These are phyloP conservation scores for Candida xyloterini DNA, from an alignment of 805 yeast genomes.

Conservation along the genomic window DNA sequence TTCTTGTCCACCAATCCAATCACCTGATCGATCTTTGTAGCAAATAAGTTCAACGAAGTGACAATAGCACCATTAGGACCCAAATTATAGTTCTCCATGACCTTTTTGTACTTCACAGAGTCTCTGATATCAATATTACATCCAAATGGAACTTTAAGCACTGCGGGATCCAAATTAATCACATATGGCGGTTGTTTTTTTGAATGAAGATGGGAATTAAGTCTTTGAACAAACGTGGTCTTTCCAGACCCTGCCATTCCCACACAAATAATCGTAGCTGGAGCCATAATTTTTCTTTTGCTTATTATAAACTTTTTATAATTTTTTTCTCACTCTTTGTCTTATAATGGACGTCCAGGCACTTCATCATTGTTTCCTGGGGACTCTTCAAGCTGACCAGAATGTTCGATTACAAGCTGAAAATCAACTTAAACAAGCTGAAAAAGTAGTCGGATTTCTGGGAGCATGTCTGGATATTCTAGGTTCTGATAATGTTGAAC, in stretches of 20 bases:
- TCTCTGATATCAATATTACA: slow-evolving; percentile 95
- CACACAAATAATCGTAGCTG: slow-evolving; percentile 38
- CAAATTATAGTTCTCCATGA: slow-evolving; percentile 89
- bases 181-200: slow-evolving; percentile 80
- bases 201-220: slow-evolving; percentile 83
- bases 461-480: slow-evolving; percentile 81
- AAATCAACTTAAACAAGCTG: slow-evolving; percentile 54
- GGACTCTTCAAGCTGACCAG: slow-evolving; percentile 70
- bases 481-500: slow-evolving; percentile 47
- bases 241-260: slow-evolving; percentile 77
- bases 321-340: background rate
- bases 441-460: slow-evolving; percentile 65
- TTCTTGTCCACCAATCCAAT: slow-evolving; percentile 80
- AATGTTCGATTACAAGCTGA: slow-evolving; percentile 67
- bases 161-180: slow-evolving; percentile 95
- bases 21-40: slow-evolving; percentile 96
- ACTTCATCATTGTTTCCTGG: slow-evolving; percentile 72
- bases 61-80: slow-evolving; percentile 99
- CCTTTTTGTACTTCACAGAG: slow-evolving; percentile 91
- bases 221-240: slow-evolving; percentile 94
- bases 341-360: slow-evolving; percentile 62
- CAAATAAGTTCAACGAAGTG: slow-evolving; percentile 84
- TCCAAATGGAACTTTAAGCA: slow-evolving; percentile 86
- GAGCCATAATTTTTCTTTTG: slow-evolving; percentile 23
- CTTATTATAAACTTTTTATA: slow-evolving; percentile 1